phyloP scores from a whole-genome alignment of 805 yeast species.

The Saccharomycopsis babjevae region DNA sequence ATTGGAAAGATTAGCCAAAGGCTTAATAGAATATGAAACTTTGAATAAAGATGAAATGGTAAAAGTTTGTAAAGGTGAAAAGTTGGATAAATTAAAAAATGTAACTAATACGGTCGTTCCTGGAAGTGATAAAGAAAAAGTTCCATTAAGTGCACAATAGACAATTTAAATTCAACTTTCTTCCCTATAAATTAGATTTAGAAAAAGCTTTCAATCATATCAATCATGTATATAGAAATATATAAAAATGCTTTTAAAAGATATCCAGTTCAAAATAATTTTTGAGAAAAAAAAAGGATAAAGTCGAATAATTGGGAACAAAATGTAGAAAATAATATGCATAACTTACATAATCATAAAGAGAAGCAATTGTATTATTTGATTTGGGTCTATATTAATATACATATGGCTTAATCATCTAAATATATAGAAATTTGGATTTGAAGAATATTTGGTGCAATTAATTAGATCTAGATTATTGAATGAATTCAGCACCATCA shows the following conservation, averaged over 20 bases:
- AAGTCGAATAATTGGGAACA: neutral
- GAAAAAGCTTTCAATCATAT: neutral
- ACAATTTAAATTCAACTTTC: neutral
- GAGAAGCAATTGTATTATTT: too few relatives aligned
- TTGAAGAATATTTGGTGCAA: neutral
- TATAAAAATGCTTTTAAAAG: neutral
- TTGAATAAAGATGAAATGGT: constrained; percentile 86
- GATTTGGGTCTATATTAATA: neutral
- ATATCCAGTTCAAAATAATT: neutral
- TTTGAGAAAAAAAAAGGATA: neutral
- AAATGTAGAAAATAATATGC: neutral
- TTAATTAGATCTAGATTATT: constrained; percentile 18
- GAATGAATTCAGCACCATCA: constrained; percentile 68
- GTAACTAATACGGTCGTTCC: constrained; percentile 70
- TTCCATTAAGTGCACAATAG: neutral
- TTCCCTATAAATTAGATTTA: neutral
- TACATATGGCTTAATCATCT: neutral
- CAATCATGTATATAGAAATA: neutral
- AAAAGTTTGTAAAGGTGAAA: constrained; percentile 71
- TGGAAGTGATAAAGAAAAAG: constrained; percentile 20
- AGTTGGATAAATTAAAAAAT: constrained; percentile 55
- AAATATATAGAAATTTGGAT: neutral
- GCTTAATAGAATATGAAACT: constrained; percentile 90
- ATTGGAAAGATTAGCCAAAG: constrained; percentile 81
- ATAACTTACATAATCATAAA: too few relatives aligned